phyloP scores from a whole-genome alignment of 2,329 filamentous ascomycete species.

The Tolypocladium nubicola region DNA sequence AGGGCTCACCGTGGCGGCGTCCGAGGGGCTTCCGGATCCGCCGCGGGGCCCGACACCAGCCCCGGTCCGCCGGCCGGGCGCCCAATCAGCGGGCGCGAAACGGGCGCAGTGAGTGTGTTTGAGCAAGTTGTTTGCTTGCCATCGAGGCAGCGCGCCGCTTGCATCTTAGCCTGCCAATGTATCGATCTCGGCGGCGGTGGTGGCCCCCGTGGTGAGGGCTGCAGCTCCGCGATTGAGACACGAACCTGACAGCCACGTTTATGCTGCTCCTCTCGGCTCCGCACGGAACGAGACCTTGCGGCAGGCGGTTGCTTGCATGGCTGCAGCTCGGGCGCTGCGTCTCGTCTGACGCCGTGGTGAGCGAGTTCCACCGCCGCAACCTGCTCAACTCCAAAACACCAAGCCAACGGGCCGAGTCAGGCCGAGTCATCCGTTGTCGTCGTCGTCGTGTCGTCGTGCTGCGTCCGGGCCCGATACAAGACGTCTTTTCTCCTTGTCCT shows the following conservation, averaged over 20 bases:
- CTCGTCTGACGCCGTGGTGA: background rate
- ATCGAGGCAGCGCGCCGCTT: background rate
- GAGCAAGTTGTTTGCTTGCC: slow-evolving; percentile 21
- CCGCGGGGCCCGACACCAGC: background rate
- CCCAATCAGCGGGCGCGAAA: slow-evolving; percentile 6
- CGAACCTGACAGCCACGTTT: background rate
- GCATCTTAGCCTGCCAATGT: background rate
- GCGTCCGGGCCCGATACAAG: background rate
- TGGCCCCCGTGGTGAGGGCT: background rate
- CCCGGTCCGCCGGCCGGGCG: background rate
- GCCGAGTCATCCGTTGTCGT: background rate
- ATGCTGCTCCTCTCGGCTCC: background rate
- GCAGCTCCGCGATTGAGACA: background rate
- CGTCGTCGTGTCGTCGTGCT: background rate
- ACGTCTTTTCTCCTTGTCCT: background rate
- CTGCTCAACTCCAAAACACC: background rate
- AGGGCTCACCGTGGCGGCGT: too few relatives aligned
- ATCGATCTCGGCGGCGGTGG: too few relatives aligned
- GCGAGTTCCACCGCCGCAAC: background rate
- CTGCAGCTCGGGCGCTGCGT: background rate
- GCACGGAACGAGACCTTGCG: background rate
- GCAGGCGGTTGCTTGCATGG: background rate
- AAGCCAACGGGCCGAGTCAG: background rate
- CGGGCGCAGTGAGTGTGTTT: slow-evolving; percentile 20
- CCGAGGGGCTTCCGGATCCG: background rate